Evolutionary conservation across 495 filamentous ascomycete species (phyloP).

Genomic region (Terfezia claveryi): DNA sequence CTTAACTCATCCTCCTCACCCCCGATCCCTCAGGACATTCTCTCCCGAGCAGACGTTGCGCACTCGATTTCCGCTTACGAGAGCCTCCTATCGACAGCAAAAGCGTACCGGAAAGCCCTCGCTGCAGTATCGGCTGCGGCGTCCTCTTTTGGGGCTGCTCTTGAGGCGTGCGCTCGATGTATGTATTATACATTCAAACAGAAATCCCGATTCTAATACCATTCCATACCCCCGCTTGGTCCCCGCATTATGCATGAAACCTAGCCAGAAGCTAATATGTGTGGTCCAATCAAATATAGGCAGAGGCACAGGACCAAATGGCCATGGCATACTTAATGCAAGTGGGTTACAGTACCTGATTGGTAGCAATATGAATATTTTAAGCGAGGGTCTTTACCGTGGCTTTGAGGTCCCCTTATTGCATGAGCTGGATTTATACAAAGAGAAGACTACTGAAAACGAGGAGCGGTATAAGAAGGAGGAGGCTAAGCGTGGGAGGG

Average conservation of each 20-base stretch:
- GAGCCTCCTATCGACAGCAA: conserved; percentile 35
- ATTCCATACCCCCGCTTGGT: not conserved
- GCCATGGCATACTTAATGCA: conserved; percentile 33
- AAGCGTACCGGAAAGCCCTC: conserved; percentile 36
- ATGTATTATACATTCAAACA: conserved; percentile 21
- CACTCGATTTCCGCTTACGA: conserved; percentile 36
- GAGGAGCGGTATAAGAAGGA: conserved; percentile 34
- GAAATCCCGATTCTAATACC: too few species aligned
- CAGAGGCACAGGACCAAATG: conserved; percentile 32
- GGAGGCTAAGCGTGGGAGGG: conserved; percentile 26
- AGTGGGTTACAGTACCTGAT: conserved; percentile 42
- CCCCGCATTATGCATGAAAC: not conserved
- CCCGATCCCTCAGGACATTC: conserved; percentile 31
- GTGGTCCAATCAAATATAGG: conserved; percentile 8
- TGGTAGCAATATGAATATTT: conserved; percentile 42
- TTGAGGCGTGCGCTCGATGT: conserved; percentile 41
- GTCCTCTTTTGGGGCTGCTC: conserved; percentile 35
- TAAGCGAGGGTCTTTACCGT: conserved; percentile 40
- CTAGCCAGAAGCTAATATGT: not conserved
- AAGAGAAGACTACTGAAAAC: conserved; percentile 33
- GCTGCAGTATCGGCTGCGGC: conserved; percentile 34
- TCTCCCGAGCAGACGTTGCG: conserved; percentile 38
- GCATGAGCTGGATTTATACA: conserved; percentile 41
- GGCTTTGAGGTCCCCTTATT: conserved; percentile 41
- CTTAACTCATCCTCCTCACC: conserved; percentile 26